Evolutionary conservation across 2,329 filamentous ascomycete genomes (phyloP), one percentile per base, ranked within the genome.

Genomic region (Pseudogymnoascus sp.): DNA sequence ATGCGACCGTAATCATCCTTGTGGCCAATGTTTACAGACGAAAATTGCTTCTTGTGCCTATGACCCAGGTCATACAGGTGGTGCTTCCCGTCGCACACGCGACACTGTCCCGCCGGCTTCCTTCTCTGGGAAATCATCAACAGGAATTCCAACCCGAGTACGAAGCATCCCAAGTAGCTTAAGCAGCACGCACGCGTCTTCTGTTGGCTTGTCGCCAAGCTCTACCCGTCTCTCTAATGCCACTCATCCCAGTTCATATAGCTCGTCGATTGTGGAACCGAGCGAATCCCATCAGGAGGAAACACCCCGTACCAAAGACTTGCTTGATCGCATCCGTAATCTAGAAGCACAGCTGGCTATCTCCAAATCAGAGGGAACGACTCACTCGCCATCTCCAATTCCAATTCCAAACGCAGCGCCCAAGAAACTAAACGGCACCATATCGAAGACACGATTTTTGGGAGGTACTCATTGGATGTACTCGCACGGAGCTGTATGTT

Each of bases 1-100:
- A 60, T 80, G 78, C 63, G 75, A 79, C 63, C 70, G 76, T 1
- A 73, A 70, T n/a, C 68, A 72, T 16, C 77, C 77, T 3, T 80
- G 77, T 64, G 62, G 66, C 12, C 74, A 74, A 64, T 79, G 76
- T 65, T 67, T 71, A 5, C 64, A 66, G 14, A 67, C 70, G 1
- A 69, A 70, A 16, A 71, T 70, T 45, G 66, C 67, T 49, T 66
- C 66, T 4, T 79, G 76, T 61, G 68, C 64, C 14, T 78, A 70
- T 58, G 64, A 59, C 60, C 62, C 62, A 14, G 63, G 64, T 16
- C 64, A 52, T 22, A n/a, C 60, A 12, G 60, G 60, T 25, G n/a
- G 60, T 25, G n/a, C 25, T 1, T 60, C 58, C 5, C 36, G 45
- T 63, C 62, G 65, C 42, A 45, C 42, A 30, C 33, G 49, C 7